phyloP scores from a whole-genome alignment of 768 basidiomycete genomes.

The Suillus plorans region DNA sequence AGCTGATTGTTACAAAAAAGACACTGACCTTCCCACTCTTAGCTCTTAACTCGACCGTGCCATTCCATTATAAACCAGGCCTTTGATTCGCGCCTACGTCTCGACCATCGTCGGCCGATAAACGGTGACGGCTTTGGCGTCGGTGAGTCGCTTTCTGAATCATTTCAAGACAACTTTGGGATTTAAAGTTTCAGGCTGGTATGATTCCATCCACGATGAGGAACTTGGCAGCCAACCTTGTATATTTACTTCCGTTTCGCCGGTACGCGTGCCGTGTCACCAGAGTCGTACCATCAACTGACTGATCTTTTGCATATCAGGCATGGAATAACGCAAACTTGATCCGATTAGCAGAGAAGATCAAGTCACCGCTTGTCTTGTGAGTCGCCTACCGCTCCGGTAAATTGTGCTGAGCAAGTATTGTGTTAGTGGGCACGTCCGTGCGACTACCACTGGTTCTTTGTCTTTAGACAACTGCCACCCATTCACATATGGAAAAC shows the following conservation, averaged over 20 bases:
- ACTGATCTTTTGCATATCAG: slow-evolving; percentile 38
- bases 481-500: slow-evolving; percentile 87
- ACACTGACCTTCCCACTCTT: slow-evolving; percentile 10
- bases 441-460: slow-evolving; percentile 90
- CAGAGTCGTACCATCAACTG: slow-evolving; percentile 1
- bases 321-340: slow-evolving; percentile 98
- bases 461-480: slow-evolving; percentile 94
- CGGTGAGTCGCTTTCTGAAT: slow-evolving; percentile 45
- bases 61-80: slow-evolving; percentile 98
- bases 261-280: slow-evolving; percentile 48
- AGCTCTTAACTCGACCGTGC: slow-evolving; percentile 90
- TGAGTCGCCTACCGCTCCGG: slow-evolving; percentile 35
- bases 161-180: neutral
- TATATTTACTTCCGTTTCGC: slow-evolving; percentile 94
- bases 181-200: slow-evolving; percentile 68
- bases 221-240: slow-evolving; percentile 88
- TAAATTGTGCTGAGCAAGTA: slow-evolving; percentile 1
- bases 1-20: neutral
- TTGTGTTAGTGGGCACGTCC: slow-evolving; percentile 73
- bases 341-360: slow-evolving; percentile 92
- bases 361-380: slow-evolving; percentile 95
- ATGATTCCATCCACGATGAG: slow-evolving; percentile 81
- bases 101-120: slow-evolving; percentile 82
- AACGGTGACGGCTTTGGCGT: slow-evolving; percentile 98
- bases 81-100: slow-evolving; percentile 86